Conservation (phyloP, 257 asterid species). For the Nemophila menziesii region DNA sequence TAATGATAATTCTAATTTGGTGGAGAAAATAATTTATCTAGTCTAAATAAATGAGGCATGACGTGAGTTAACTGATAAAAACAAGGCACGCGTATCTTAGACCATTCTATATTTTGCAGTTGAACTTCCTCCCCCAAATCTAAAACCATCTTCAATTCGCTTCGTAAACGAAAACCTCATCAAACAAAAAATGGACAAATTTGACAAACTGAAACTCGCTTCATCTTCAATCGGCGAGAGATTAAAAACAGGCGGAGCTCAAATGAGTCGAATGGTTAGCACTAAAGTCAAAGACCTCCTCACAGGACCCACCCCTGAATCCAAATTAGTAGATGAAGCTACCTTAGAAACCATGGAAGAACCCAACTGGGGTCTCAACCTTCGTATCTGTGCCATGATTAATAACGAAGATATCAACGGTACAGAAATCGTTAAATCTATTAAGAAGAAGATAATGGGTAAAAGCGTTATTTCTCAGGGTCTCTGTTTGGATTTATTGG, state of each 20-base stretch:
- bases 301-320: conserved; percentile 72
- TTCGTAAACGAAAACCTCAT: neutral
- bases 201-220: conserved; percentile 69
- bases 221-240: conserved; percentile 77
- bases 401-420: conserved; percentile 55
- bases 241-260: conserved; percentile 60
- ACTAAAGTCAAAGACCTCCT: conserved; percentile 73
- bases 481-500: conserved; percentile 61
- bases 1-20: too few species aligned
- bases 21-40: too few species aligned
- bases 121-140: neutral
- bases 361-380: conserved; percentile 88
- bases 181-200: conserved; percentile 39
- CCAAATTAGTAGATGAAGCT: conserved; percentile 80
- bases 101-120: neutral
- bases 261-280: conserved; percentile 67
- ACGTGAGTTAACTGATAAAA: neutral
- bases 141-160: neutral
- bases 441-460: conserved; percentile 60
- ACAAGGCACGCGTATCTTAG: conserved; percentile 26
- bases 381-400: conserved; percentile 85
- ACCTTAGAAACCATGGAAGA: conserved; percentile 52
- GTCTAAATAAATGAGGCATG: neutral
- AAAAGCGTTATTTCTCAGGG: conserved; percentile 35
- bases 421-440: conserved; percentile 60